Percentiles rank a stretch among this genome's conserved stretches.
phyloP scores from a whole-genome alignment of 331 rosid species.

The Ulmus americana region DNA sequence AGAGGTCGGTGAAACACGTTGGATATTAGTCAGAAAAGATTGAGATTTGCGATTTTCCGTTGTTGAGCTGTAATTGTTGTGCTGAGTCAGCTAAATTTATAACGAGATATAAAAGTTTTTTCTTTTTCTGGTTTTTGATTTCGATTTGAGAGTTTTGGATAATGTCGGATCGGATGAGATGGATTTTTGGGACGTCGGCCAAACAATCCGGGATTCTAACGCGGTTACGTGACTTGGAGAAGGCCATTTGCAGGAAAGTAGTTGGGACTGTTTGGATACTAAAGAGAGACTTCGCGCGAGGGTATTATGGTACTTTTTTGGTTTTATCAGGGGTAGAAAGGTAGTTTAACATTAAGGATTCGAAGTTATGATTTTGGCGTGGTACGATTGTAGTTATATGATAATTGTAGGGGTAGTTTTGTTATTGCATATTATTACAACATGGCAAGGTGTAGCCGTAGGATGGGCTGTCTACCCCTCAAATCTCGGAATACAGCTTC shows the following conservation, averaged over 20 bases:
- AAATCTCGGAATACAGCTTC: slow-evolving; percentile 18
- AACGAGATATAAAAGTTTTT: too few species aligned
- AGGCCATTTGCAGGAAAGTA: neutral
- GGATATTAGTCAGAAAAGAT: slow-evolving; percentile 16
- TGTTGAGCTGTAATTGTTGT: neutral
- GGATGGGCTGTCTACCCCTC: slow-evolving; percentile 9
- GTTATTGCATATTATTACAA: neutral
- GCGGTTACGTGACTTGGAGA: neutral
- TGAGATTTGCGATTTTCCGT: neutral
- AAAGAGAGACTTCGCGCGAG: neutral
- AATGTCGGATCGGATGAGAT: slow-evolving; percentile 26
- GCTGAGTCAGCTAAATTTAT: slow-evolving; percentile 28
- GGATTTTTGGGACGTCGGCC: neutral
- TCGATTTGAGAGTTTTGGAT: slow-evolving; percentile 5
- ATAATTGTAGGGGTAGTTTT: neutral
- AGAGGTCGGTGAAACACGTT: slow-evolving; percentile 36
- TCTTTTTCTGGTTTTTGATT: neutral
- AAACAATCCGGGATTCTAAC: neutral
- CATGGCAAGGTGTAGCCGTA: neutral
- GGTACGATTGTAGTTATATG: neutral
- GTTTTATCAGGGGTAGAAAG: neutral
- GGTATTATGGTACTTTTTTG: neutral
- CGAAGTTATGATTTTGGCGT: neutral
- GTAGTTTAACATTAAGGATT: neutral
- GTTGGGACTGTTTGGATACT: neutral